A percentile compares a stretch with the other conserved stretches of the same genome.
These are phyloP conservation scores for Pyrrhoderma noxium DNA, from an alignment of 1,284 basidiomycete species.

Conservation along the genomic window DNA sequence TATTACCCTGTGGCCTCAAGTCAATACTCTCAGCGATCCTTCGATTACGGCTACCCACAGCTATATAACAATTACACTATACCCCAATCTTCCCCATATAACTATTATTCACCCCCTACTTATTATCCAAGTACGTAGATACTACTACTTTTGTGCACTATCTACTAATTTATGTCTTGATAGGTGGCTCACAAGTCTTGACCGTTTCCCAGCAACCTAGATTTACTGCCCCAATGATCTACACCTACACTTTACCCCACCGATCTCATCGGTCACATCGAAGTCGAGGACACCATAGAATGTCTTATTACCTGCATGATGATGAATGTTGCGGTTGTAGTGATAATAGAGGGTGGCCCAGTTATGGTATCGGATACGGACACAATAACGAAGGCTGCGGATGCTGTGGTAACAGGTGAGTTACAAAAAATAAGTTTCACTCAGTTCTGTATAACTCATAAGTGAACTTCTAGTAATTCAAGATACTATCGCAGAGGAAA, in stretches of 20 bases:
- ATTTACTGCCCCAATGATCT: conserved; percentile 12
- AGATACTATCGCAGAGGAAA: conserved; percentile 4
- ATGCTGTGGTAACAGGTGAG: not conserved
- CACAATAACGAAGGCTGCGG: conserved; percentile 4
- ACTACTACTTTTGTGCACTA: not conserved
- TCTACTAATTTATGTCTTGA: not conserved
- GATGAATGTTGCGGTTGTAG: too few species aligned
- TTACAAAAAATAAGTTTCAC: not conserved
- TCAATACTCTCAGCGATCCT: not conserved
- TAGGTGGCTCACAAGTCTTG: not conserved
- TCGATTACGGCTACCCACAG: not conserved
- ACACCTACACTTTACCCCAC: not conserved
- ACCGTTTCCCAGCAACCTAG: conserved; percentile 7
- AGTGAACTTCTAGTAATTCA: not conserved
- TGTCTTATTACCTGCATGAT: too few species aligned
- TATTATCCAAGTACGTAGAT: conserved; percentile 13
- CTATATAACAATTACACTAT: conserved; percentile 6
- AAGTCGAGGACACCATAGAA: not conserved
- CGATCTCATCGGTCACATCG: conserved; percentile 7
- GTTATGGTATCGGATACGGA: not conserved
- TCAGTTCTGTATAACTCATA: too few species aligned
- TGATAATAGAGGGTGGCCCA: too few species aligned
- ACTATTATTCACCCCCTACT: not conserved
- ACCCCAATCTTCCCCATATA: not conserved
- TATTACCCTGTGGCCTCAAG: conserved; percentile 4